Evolutionary conservation across 2,329 filamentous ascomycete species (phyloP).

Genomic region (Boeremia exigua): DNA sequence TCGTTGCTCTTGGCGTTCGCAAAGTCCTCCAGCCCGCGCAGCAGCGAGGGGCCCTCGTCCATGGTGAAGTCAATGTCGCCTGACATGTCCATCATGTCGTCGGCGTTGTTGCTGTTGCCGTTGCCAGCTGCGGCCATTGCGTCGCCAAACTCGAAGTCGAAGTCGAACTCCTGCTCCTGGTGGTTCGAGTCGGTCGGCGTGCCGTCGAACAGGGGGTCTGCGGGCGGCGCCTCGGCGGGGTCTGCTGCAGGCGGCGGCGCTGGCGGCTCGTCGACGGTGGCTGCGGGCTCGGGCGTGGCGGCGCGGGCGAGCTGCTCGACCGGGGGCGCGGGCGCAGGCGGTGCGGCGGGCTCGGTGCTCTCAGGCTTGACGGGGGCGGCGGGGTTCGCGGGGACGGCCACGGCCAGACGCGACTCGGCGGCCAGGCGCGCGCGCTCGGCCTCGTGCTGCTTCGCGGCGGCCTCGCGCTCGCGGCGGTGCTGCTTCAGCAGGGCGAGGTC

Average conservation of each 20-base stretch:
- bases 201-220: constrained; percentile 41
- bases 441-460: constrained; percentile 39
- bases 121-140: constrained; percentile 32
- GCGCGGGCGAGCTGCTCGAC: constrained; percentile 10
- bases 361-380: constrained; percentile 24
- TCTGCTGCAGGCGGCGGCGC: constrained; percentile 23
- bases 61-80: constrained; percentile 43
- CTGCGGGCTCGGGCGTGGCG: constrained; percentile 17
- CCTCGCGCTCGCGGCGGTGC: constrained; percentile 45
- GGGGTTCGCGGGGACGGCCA: constrained; percentile 8
- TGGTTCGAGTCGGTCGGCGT: constrained; percentile 34
- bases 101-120: constrained; percentile 17
- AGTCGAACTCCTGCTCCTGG: constrained; percentile 45
- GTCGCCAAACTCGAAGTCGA: constrained; percentile 49
- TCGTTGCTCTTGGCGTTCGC: constrained; percentile 42
- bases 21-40: constrained; percentile 47
- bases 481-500: constrained; percentile 47
- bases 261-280: constrained; percentile 22
- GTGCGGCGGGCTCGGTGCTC: constrained; percentile 16
- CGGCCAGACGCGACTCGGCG: constrained; percentile 32
- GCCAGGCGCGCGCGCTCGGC: constrained; percentile 41
- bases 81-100: constrained; percentile 36
- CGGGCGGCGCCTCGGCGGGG: constrained; percentile 21
- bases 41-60: constrained; percentile 39
- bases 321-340: constrained; percentile 13